Base-by-base conservation (phyloP, 306 rosid species). In the Psophocarpus tetragonolobus region DNA sequence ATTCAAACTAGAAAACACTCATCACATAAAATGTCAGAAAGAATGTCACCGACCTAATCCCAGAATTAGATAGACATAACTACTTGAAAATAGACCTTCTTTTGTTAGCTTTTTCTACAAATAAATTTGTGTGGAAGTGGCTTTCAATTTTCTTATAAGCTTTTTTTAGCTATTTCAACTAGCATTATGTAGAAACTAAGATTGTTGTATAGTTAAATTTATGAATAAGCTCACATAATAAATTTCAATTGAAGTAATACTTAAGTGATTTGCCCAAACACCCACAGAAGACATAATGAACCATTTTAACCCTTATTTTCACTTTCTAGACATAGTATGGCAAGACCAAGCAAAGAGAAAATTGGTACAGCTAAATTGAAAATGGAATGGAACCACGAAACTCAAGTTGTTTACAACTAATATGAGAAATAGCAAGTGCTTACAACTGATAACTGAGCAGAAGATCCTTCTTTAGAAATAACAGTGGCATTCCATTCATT, bases 361-460 rank as follows among this genome's bases (percentile, higher is more conserved):
- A 72, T 24, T 56, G 41, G 42, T 4, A 44, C 23, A 72, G 13
- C 70, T 26, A 32, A 74, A 54, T 14, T 21, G 26, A 48, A 68
- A 74, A 26, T 24, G 45, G 69, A 68, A 73, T 30, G 24, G 27
- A 62, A 68, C 8, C 44, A 20, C 12, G 62, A 30, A 68, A 56
- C 8, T 20, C 12, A 68, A 75, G 57, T 66, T 63, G 30, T 29
- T 21, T 10, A 45, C 30, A 74, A 65, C n/a, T 65, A 39, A 39
- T 4, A 41, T 4, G 20, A 75, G 51, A 42, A 56, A 74, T 21
- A 38, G 1, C 27, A 15, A 2, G 20, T 9, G 83, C 97, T 88
- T 84, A 95, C 98, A 69, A 88, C 73, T 68, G 83, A 85, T 74
- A 75, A 79, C 84, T 85, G 97, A 84, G 85, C 83, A 83, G 90